Evolutionary conservation across 164 flowering plant species (phyloP).

Genomic region (Cinnamomum chago): DNA sequence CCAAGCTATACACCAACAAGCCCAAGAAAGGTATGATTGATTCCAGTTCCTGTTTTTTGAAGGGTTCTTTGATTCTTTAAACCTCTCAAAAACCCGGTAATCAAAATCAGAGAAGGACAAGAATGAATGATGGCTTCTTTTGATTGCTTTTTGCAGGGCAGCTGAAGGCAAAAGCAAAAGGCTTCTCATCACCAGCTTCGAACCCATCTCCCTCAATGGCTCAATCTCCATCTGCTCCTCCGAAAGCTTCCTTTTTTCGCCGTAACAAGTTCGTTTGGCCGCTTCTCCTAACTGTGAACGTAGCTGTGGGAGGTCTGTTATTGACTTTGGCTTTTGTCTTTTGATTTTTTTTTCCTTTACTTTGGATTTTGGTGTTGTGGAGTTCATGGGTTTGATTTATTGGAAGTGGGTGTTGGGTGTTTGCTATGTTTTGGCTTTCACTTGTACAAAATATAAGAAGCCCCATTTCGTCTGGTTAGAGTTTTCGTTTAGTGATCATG

Average conservation of each 20-base stretch:
- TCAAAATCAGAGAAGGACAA: not conserved
- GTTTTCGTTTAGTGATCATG: too few relatives aligned
- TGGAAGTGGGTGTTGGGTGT: too few relatives aligned
- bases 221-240: conserved; percentile 36
- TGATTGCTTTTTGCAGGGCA: conserved; percentile 25
- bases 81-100: not conserved
- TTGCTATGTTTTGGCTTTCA: too few relatives aligned
- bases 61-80: not conserved
- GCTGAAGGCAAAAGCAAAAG: conserved; percentile 22
- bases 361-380: too few relatives aligned
- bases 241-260: conserved; percentile 55
- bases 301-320: conserved; percentile 55
- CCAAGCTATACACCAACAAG: conserved; percentile 52
- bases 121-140: not conserved
- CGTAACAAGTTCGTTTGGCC: conserved; percentile 75
- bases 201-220: not conserved
- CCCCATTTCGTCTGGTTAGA: too few relatives aligned
- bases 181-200: not conserved
- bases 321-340: too few relatives aligned
- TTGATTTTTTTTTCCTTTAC: too few relatives aligned
- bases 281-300: conserved; percentile 57
- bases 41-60: too few relatives aligned
- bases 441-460: too few relatives aligned
- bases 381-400: too few relatives aligned
- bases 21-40: conserved; percentile 48